Conservation (phyloP, 805 yeast genomes). For the Pichia deserticola region DNA sequence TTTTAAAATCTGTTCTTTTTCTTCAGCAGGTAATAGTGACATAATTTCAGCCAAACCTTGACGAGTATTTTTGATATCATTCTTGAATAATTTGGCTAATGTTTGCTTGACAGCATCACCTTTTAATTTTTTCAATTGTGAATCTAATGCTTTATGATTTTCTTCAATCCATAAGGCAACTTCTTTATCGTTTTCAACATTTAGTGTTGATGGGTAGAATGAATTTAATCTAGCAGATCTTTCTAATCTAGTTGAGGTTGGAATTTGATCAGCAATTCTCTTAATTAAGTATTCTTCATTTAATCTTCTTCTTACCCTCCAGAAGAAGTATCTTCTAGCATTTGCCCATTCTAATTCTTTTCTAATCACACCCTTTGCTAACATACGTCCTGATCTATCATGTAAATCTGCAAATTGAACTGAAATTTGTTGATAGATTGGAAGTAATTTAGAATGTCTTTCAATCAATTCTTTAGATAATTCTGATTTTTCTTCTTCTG, state of each 20-base stretch:
- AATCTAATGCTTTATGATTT: slow-evolving; percentile 57
- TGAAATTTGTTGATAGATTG: slow-evolving; percentile 85
- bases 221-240: slow-evolving; percentile 80
- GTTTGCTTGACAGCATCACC: slow-evolving; percentile 59
- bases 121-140: slow-evolving; percentile 55
- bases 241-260: slow-evolving; percentile 62
- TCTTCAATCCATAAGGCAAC: slow-evolving; percentile 84
- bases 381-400: slow-evolving; percentile 96
- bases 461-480: slow-evolving; percentile 59
- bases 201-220: slow-evolving; percentile 70
- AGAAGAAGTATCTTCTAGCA: slow-evolving; percentile 94
- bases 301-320: slow-evolving; percentile 95
- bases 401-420: slow-evolving; percentile 97
- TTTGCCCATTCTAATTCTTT: slow-evolving; percentile 80
- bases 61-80: slow-evolving; percentile 44
- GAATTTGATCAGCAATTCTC: slow-evolving; percentile 58
- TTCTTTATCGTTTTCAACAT: slow-evolving; percentile 63
- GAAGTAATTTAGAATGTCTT: slow-evolving; percentile 75
- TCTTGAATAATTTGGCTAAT: slow-evolving; percentile 51
- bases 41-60: slow-evolving; percentile 50
- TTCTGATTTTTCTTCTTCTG: slow-evolving; percentile 59
- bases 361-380: slow-evolving; percentile 85
- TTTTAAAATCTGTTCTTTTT: slow-evolving; percentile 37
- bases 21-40: slow-evolving; percentile 45
- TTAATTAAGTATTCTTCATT: slow-evolving; percentile 83